These are phyloP conservation scores for Nemania serpens DNA, from an alignment of 2,329 filamentous ascomycete species.

Conservation along the genomic window DNA sequence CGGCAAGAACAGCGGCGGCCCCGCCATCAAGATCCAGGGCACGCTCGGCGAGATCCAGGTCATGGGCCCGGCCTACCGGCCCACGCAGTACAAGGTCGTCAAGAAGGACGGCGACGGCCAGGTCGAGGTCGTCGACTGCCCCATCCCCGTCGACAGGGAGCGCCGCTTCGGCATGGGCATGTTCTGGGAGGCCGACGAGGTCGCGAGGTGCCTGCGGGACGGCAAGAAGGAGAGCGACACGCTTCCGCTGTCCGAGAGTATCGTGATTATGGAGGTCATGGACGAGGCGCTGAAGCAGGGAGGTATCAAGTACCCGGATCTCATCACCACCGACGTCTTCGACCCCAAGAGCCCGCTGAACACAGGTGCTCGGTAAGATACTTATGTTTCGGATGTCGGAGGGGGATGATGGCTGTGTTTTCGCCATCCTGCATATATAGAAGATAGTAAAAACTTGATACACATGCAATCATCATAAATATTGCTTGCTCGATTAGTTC, in stretches of 20 bases:
- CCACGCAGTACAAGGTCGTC: slow-evolving; percentile 68
- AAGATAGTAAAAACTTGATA: background rate
- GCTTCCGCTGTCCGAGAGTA: slow-evolving; percentile 75
- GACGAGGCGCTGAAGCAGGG: slow-evolving; percentile 60
- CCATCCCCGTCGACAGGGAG: slow-evolving; percentile 56
- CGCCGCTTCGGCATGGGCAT: slow-evolving; percentile 73
- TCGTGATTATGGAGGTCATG: slow-evolving; percentile 81
- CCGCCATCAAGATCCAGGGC: slow-evolving; percentile 80
- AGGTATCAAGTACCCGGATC: slow-evolving; percentile 57
- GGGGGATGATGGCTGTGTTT: background rate
- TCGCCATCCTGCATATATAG: no score
- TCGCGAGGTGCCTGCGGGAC: slow-evolving; percentile 73
- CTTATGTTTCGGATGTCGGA: background rate
- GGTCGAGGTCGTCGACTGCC: slow-evolving; percentile 57
- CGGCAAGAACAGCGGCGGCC: slow-evolving; percentile 60
- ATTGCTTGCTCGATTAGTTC: background rate
- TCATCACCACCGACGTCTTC: slow-evolving; percentile 62
- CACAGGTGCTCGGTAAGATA: slow-evolving; percentile 43
- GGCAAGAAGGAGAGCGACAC: slow-evolving; percentile 75
- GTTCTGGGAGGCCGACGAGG: slow-evolving; percentile 88
- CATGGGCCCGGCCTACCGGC: slow-evolving; percentile 71
- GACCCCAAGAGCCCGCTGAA: slow-evolving; percentile 66
- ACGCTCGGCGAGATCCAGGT: slow-evolving; percentile 83
- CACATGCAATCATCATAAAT: background rate
- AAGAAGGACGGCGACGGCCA: slow-evolving; percentile 53